Evolutionary conservation across 768 basidiomycete genomes (phyloP), one percentile per base, ranked within the genome.

Genomic region (Daedalea quercina): DNA sequence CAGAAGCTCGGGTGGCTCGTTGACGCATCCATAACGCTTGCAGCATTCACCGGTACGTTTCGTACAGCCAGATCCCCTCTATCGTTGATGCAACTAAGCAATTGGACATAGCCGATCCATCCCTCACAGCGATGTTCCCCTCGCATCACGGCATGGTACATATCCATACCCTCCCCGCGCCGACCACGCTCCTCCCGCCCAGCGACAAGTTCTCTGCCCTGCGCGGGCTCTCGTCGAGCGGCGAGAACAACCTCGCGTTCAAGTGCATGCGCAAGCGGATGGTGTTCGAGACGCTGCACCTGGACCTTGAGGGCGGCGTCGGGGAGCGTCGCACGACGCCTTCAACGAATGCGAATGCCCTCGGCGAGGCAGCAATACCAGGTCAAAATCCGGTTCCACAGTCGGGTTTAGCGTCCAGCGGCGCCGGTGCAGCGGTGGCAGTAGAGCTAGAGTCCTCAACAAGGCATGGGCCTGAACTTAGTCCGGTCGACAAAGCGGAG

Each of bases 191-290:
- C 37, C 71, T 87, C 24, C 75, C 94, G 0, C 81, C 90, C 0
- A 91, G 91, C 53, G 86, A 93, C 60, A 85, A 80, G 59, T 83
- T 83, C 56, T 98, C 94, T 4, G 76, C 80, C 4, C 75, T 99
- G 43, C 85, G 95, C 11, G 94, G 92, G 12, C 72, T 95, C 45
- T 79, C 79, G 42, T 76, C 79, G 1, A 76, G 80, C 22, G 89
- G 94, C 8, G 94, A 97, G 67, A 98, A 98, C 69, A 97, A 98
- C 62, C 76, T 99, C 8, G 93, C 88, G 12, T 99, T 98, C 77
- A 89, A 85, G 65, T 88, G 90, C 63, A 96, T 85, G 62, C 76
- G 94, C 60, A 92, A 89, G 65, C 74, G 92, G 47, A 76, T 97
- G 52, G 72, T 94, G 20, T 81, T 98, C 60, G 95, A 97, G 72